Percentiles rank a stretch among this genome's conserved stretches.
Evolutionary conservation across 495 filamentous ascomycete species (phyloP).

Genomic region (Barbatosphaeria neglecta): DNA sequence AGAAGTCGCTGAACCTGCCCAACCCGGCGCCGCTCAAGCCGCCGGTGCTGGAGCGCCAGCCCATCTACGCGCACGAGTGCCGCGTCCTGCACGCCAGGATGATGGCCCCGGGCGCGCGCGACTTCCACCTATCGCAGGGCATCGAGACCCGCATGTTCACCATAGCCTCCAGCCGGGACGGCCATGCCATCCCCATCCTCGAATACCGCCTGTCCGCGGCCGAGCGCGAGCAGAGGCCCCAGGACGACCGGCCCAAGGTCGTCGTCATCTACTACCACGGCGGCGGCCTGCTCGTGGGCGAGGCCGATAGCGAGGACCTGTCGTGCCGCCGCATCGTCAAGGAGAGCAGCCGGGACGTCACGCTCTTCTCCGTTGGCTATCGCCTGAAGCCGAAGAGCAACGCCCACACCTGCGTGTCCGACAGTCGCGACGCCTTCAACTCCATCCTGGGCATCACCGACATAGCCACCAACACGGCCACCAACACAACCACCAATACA

Average conservation of each 20-base stretch:
- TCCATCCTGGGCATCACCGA: neutral
- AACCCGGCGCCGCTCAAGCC: neutral
- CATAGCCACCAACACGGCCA: neutral
- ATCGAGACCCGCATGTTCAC: neutral
- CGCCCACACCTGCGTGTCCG: slow-evolving; percentile 13
- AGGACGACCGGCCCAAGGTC: neutral
- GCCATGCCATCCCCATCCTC: neutral
- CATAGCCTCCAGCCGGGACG: slow-evolving; percentile 1
- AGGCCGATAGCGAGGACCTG: slow-evolving; percentile 19
- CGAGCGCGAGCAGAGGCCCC: no score
- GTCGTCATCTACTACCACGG: slow-evolving; percentile 21
- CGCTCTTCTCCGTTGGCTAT: slow-evolving; percentile 17
- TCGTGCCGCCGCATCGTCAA: slow-evolving; percentile 17
- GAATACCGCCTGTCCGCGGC: neutral
- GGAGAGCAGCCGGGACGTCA: neutral
- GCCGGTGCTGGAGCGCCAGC: slow-evolving; percentile 2
- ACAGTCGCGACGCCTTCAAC: slow-evolving; percentile 11
- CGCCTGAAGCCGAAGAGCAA: slow-evolving; percentile 12
- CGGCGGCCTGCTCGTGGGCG: slow-evolving; percentile 17
- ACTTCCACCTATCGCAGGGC: slow-evolving; percentile 2
- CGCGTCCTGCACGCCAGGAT: slow-evolving; percentile 1
- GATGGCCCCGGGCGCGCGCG: slow-evolving; percentile 1
- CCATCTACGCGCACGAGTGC: slow-evolving; percentile 5
- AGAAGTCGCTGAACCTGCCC: neutral
- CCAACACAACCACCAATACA: no score